A percentile compares a stretch with the other conserved stretches of the same genome.
Evolutionary conservation across 2,329 filamentous ascomycete genomes (phyloP).

Genomic region (Penicillium sp.): DNA sequence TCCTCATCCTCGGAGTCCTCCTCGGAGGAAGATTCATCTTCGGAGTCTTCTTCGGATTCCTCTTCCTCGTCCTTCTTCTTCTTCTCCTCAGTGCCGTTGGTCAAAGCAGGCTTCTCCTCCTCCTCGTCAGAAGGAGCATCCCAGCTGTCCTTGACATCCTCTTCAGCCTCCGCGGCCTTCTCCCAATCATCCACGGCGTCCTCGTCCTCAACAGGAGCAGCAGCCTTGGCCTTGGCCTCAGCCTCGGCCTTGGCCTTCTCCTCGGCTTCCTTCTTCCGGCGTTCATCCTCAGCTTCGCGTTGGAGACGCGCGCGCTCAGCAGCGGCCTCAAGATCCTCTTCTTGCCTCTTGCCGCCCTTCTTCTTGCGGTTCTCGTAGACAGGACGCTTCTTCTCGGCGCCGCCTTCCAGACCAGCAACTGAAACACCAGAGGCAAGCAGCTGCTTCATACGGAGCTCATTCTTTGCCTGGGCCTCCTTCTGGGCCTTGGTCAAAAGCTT

Average conservation of each 20-base stretch:
- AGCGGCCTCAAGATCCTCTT: constrained; percentile 56
- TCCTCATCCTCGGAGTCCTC: constrained; percentile 66
- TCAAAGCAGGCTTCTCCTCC: constrained; percentile 56
- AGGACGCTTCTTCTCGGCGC: constrained; percentile 71
- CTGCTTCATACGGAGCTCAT: constrained; percentile 52
- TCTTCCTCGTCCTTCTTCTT: constrained; percentile 27
- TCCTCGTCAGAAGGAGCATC: constrained; percentile 66
- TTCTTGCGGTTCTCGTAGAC: constrained; percentile 75
- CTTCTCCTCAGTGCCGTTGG: constrained; percentile 30
- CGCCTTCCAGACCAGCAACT: constrained; percentile 47
- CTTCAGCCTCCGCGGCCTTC: constrained; percentile 71
- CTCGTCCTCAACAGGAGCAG: constrained; percentile 52
- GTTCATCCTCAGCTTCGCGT: constrained; percentile 56
- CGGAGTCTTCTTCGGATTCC: constrained; percentile 28
- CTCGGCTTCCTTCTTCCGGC: constrained; percentile 69
- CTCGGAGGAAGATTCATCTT: constrained; percentile 51
- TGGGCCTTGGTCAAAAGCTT: constrained; percentile 54
- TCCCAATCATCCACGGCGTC: constrained; percentile 78
- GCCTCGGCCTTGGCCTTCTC: constrained; percentile 76
- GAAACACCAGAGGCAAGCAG: constrained; percentile 50
- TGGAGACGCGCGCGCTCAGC: constrained; percentile 49
- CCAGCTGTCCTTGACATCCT: constrained; percentile 91
- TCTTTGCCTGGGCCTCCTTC: constrained; percentile 48
- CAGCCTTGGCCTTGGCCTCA: constrained; percentile 62
- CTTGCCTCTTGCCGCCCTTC: constrained; percentile 66